Evolutionary conservation across 2,329 filamentous ascomycete genomes (phyloP), one percentile per base, ranked within the genome.

Genomic region (Talaromyces sp.): DNA sequence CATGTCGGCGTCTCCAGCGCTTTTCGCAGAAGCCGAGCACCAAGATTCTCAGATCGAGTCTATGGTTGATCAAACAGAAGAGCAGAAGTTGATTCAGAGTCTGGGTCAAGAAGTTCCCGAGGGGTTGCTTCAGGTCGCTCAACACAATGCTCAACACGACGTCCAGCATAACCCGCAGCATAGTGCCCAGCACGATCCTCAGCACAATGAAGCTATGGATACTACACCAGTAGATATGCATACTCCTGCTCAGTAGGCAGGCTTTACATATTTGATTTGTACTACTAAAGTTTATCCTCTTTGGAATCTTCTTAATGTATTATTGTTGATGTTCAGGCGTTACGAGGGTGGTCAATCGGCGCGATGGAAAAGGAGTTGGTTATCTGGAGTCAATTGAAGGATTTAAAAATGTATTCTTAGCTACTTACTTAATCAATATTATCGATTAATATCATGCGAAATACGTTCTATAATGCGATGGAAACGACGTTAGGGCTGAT

Each of bases 51-150:
- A 56, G 3, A 48, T 52, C 14, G 48, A 76, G 64, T 67, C 71
- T 16, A 67, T 75, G 27, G 73, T 77, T 60, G 78, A 79, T 45
- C 78, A 79, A 66, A 77, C 75, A 1, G 75, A 76, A 0, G 78
- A 80, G 64, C 77, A 79, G 64, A 77, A 78, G 45, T 65, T 80
- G 52, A 80, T 80, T 71, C 78, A 80, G 70, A 79, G 77, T n/a
- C 72, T 80, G 5, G 75, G 74, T 14, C 76, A 79, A 66, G 78
- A 80, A 64, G 75, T 77, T 14, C 77, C 79, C 61, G 74, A 76
- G 11, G 76, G 77, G 22, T 71, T 73, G 14, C 76, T 74, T n/a
- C 68, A 68, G 37, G 70, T 76, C 61, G 72, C 76, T 35, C 74
- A 76, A 9, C 68, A 68, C 5, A 52, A 52, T 33, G 48, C 48